These are phyloP conservation scores for Halophytophthora polymorphica DNA, from an alignment of 352 stramenopile species.

Conservation along the genomic window DNA sequence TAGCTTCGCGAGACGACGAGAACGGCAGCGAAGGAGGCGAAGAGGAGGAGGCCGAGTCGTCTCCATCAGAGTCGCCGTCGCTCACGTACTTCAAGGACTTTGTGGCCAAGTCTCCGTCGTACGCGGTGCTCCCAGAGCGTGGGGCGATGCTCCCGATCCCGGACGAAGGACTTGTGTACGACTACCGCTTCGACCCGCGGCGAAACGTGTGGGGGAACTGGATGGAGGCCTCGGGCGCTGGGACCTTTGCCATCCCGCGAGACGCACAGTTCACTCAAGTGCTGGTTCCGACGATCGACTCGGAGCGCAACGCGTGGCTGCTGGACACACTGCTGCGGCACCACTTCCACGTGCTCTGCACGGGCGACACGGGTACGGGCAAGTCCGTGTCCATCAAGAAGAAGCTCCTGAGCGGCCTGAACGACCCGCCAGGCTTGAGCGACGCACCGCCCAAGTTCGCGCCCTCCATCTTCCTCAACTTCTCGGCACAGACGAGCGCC, in stretches of 20 bases:
- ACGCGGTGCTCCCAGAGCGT: constrained; percentile 35
- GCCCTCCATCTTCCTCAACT: constrained; percentile 89
- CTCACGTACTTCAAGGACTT: constrained; percentile 79
- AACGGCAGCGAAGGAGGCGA: constrained; percentile 11
- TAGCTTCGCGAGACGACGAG: constrained; percentile 5
- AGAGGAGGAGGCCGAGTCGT: constrained; percentile 21
- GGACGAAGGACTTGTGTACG: constrained; percentile 81
- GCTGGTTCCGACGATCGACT: constrained; percentile 92
- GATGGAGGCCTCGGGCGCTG: constrained; percentile 46
- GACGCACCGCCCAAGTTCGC: constrained; percentile 45
- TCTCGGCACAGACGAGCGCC: constrained; percentile 90
- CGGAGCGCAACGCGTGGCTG: constrained; percentile 89
- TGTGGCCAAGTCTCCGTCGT: constrained; percentile 78
- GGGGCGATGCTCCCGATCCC: constrained; percentile 42
- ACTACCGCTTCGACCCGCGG: constrained; percentile 90
- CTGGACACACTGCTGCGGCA: constrained; percentile 85
- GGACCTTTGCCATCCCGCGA: constrained; percentile 56
- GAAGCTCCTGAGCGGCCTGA: constrained; percentile 84
- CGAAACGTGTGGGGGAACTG: constrained; percentile 78
- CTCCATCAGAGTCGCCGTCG: constrained; percentile 18
- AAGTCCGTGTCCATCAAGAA: constrained; percentile 94
- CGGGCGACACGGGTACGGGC: constrained; percentile 91
- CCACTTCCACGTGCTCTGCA: constrained; percentile 90
- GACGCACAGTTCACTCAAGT: constrained; percentile 87
- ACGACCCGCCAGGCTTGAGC: constrained; percentile 29